A percentile compares a stretch with the other conserved stretches of the same genome.
Conservation (phyloP, 2,329 filamentous ascomycete genomes). For the Beauveria caledonica region DNA sequence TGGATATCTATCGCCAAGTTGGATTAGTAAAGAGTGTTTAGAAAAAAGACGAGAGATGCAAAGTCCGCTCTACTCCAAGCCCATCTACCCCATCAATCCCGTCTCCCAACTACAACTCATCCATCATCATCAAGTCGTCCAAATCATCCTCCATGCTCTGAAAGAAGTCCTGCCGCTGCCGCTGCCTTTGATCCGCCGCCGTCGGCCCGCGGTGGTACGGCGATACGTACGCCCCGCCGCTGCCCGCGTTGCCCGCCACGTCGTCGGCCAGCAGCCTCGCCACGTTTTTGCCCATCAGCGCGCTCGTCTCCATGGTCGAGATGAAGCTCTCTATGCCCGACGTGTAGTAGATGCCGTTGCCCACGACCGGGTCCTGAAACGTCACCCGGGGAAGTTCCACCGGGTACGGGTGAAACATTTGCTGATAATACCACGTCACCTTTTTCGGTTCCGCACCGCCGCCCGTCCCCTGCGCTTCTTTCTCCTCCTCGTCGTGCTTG, state of each 20-base stretch:
- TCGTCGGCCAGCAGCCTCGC: conserved; percentile 62
- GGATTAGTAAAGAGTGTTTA: neutral
- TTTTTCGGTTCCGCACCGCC: conserved; percentile 16
- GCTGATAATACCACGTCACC: conserved; percentile 70
- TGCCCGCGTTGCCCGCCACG: conserved; percentile 25
- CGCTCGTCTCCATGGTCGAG: conserved; percentile 94
- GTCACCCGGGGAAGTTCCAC: conserved; percentile 75
- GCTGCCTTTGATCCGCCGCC: neutral
- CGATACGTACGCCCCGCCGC: conserved; percentile 8
- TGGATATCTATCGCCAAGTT: neutral
- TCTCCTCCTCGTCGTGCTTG: conserved; percentile 29
- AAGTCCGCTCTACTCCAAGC: neutral
- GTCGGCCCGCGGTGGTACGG: neutral
- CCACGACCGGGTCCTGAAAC: conserved; percentile 73
- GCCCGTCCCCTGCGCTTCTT: conserved; percentile 19
- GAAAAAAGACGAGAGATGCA: neutral
- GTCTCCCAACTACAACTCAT: conserved; percentile 13
- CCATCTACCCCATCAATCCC: neutral
- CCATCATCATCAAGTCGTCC: conserved; percentile 12
- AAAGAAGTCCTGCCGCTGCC: conserved; percentile 8
- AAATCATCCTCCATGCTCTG: conserved; percentile 13
- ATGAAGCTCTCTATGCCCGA: conserved; percentile 87
- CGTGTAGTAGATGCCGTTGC: conserved; percentile 60
- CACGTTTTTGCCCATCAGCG: conserved; percentile 82
- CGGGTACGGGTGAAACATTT: conserved; percentile 79